A percentile compares a stretch with the other conserved stretches of the same genome.
Conservation (phyloP, 202 grass and related monocot species). For the Dendrocalamus latiflorus region DNA sequence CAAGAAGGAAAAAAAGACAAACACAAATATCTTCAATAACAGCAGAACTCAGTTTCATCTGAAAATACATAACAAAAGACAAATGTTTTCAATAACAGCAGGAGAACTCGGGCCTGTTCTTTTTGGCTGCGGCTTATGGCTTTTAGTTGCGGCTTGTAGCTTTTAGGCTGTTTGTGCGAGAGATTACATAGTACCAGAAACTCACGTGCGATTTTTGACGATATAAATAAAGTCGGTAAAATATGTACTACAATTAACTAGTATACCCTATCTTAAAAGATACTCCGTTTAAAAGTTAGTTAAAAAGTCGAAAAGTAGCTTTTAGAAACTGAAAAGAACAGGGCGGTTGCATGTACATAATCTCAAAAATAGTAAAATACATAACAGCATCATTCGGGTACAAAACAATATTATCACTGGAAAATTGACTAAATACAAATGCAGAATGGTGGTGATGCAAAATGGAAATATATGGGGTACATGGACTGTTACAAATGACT, state of each 20-base stretch:
- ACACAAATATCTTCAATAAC: background rate
- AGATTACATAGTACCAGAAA: too few species aligned
- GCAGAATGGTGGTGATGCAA: background rate
- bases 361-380: background rate
- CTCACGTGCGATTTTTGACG: too few species aligned
- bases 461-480: background rate
- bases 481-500: slow-evolving; percentile 8
- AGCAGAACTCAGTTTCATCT: background rate
- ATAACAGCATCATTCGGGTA: background rate
- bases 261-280: too few species aligned
- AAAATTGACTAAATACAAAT: slow-evolving; percentile 34
- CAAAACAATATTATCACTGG: background rate
- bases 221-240: too few species aligned
- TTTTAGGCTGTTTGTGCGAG: too few species aligned
- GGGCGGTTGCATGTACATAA: background rate
- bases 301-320: too few species aligned
- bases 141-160: too few species aligned
- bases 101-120: too few species aligned
- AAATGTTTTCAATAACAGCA: background rate
- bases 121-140: too few species aligned
- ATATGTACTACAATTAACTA: too few species aligned
- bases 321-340: too few species aligned
- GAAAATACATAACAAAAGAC: background rate
- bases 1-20: background rate
- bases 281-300: too few species aligned